Evolutionary conservation across 352 stramenopile species (phyloP), one percentile per base, ranked within the genome.

Genomic region (Pythium aquatile): DNA sequence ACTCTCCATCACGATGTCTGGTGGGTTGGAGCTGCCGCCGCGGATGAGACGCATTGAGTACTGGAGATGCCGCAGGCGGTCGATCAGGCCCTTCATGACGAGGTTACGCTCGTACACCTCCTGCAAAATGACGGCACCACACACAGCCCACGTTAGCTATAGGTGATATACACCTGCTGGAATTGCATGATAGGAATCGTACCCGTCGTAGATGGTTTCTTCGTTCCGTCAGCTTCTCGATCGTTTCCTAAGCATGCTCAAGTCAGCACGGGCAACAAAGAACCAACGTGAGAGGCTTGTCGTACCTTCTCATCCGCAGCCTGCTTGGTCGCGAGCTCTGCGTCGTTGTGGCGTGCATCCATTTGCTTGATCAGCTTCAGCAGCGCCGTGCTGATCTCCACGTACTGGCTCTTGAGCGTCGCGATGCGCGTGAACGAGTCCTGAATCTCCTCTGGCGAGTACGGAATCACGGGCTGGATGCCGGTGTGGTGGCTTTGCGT

Each of bases 51-150:
- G 69, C 54, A 94, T 89, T 54, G 86, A 79, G 70, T 90, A 78
- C 68, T 94, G 83, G 56, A 94, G 63, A 35, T 87, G 76, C 17
- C 86, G 81, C 59, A 94, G 57, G 33, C 86, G 75, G 59, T 93
- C 81, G 68, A 94, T 94, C 32, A 94, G 73, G 2, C 80, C 80
- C 68, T 93, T 93, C 82, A 94, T 91, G 60, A 93, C 86, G 58
- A 93, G 33, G 64, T 93, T 94, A 51, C 82, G 84, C 64, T 93
- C 83, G 55, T 92, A 89, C 13, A 93, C 86, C 52, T 94, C 86
- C 83, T 94, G 52, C 28, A 20, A 58, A 61, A 52, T 2, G 7
- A 47, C n/a, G 24, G 17, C 39, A 39, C 6, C n/a, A 26, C 4
- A 8, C 5, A 48, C 16, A 26, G 7, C 5, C 17, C n/a, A 29